phyloP scores from a whole-genome alignment of 2,329 filamentous ascomycete species.

The Fusarium abutilonis region DNA sequence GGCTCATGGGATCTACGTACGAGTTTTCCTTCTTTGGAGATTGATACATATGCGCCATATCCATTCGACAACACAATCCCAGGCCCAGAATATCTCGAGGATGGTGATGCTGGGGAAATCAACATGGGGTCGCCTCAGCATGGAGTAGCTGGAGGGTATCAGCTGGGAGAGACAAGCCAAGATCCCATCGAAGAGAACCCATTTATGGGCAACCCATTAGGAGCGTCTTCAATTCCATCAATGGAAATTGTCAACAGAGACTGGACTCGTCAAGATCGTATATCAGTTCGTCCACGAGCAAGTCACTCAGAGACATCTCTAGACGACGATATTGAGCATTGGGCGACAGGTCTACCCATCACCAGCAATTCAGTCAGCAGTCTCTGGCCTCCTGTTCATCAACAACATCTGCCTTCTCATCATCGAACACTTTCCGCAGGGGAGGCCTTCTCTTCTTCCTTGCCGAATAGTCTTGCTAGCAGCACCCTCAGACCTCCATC shows the following conservation, averaged over 20 bases:
- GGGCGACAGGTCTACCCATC: constrained; percentile 31
- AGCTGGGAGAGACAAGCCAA: constrained; percentile 4
- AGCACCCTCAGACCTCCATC: constrained; percentile 29
- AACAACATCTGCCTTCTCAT: constrained; percentile 1
- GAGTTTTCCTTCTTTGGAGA: constrained; percentile 22
- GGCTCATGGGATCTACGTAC: constrained; percentile 19
- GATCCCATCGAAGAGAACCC: constrained; percentile 30
- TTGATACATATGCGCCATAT: constrained; percentile 32
- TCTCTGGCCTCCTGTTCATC: constrained; percentile 10
- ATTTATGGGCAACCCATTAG: constrained; percentile 22
- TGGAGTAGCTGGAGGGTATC: background rate
- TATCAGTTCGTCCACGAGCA: background rate
- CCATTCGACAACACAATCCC: constrained; percentile 35
- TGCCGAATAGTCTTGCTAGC: constrained; percentile 29
- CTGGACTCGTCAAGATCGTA: constrained; percentile 19
- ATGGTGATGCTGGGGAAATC: constrained; percentile 7
- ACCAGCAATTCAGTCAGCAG: constrained; percentile 29
- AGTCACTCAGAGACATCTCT: constrained; percentile 29
- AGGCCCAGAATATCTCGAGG: constrained; percentile 14
- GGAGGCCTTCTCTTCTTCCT: constrained; percentile 23
- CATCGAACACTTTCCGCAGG: constrained; percentile 22
- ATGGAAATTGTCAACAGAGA: constrained; percentile 21
- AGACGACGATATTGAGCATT: constrained; percentile 25
- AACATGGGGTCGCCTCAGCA: background rate
- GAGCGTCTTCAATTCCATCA: constrained; percentile 15